phyloP scores from a whole-genome alignment of 768 basidiomycete species.

The Terana coerulea region DNA sequence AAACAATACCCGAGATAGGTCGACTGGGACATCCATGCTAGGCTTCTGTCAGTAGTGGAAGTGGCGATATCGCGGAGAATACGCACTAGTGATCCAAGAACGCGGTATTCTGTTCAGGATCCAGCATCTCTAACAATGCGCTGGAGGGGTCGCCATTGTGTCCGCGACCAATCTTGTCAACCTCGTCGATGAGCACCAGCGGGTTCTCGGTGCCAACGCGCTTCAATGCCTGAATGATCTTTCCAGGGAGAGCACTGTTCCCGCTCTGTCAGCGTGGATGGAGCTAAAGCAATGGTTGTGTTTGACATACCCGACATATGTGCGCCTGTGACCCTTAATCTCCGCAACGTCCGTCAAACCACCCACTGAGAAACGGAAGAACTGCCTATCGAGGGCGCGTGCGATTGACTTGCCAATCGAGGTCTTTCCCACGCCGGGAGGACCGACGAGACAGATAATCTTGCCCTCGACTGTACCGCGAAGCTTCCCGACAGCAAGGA shows the following conservation, averaged over 20 bases:
- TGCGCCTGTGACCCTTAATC: slow-evolving; percentile 96
- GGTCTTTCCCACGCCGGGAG: slow-evolving; percentile 97
- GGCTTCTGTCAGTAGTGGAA: neutral
- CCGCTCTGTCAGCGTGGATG: neutral
- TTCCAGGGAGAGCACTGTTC: slow-evolving; percentile 80
- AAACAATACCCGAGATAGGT: slow-evolving; percentile 93
- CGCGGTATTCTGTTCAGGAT: slow-evolving; percentile 91
- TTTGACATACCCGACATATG: slow-evolving; percentile 80
- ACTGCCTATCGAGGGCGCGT: slow-evolving; percentile 83
- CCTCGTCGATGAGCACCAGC: slow-evolving; percentile 90
- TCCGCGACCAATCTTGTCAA: slow-evolving; percentile 92
- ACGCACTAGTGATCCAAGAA: slow-evolving; percentile 95
- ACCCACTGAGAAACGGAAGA: slow-evolving; percentile 96
- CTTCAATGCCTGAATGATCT: slow-evolving; percentile 93
- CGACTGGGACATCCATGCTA: slow-evolving; percentile 96
- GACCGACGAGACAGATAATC: slow-evolving; percentile 94
- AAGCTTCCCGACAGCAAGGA: slow-evolving; percentile 92
- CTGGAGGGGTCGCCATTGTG: slow-evolving; percentile 92
- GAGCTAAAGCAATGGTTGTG: neutral
- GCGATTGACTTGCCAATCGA: slow-evolving; percentile 95
- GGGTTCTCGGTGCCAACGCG: slow-evolving; percentile 93
- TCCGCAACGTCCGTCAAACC: slow-evolving; percentile 97
- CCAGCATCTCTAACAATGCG: slow-evolving; percentile 88
- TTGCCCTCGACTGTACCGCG: slow-evolving; percentile 95
- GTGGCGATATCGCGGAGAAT: neutral